A percentile compares a stretch with the other conserved stretches of the same genome.
Conservation (phyloP, 1,284 basidiomycete genomes). For the Bjerkandera adusta region DNA sequence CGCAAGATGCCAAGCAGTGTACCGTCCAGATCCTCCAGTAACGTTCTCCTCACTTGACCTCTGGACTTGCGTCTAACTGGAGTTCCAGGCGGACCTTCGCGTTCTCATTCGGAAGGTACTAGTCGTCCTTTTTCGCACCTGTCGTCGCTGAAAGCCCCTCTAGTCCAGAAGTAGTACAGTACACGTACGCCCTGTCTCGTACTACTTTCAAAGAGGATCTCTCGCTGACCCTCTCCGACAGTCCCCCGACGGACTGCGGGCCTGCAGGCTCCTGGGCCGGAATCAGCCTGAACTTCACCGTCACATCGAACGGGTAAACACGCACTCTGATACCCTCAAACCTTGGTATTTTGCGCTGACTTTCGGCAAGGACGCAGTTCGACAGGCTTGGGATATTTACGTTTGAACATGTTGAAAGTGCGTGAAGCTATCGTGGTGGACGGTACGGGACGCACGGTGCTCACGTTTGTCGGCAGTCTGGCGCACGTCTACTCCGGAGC, state of each 20-base stretch:
- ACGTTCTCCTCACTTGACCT: conserved; percentile 24
- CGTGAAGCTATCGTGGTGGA: not conserved
- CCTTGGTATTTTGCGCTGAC: not conserved
- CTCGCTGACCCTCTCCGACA: conserved; percentile 20
- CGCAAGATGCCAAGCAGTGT: conserved; percentile 54
- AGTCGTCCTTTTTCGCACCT: conserved; percentile 22
- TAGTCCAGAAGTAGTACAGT: conserved; percentile 67
- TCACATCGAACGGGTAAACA: conserved; percentile 23
- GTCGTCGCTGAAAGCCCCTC: conserved; percentile 1
- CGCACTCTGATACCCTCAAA: not conserved
- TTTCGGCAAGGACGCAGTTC: conserved; percentile 54
- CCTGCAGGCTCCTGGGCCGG: conserved; percentile 62
- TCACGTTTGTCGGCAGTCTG: conserved; percentile 41
- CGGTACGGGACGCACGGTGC: not conserved
- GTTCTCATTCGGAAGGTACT: conserved; percentile 66
- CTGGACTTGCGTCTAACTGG: not conserved
- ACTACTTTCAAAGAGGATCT: too few species aligned
- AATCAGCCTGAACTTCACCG: conserved; percentile 66
- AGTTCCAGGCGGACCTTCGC: conserved; percentile 62
- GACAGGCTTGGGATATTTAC: conserved; percentile 49
- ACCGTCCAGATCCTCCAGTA: conserved; percentile 64
- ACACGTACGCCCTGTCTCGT: conserved; percentile 43
- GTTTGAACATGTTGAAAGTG: conserved; percentile 38
- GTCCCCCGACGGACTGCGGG: conserved; percentile 68
- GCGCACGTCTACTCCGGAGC: conserved; percentile 64